Conservation (phyloP, 495 filamentous ascomycete species). For the Darksidea phi region DNA sequence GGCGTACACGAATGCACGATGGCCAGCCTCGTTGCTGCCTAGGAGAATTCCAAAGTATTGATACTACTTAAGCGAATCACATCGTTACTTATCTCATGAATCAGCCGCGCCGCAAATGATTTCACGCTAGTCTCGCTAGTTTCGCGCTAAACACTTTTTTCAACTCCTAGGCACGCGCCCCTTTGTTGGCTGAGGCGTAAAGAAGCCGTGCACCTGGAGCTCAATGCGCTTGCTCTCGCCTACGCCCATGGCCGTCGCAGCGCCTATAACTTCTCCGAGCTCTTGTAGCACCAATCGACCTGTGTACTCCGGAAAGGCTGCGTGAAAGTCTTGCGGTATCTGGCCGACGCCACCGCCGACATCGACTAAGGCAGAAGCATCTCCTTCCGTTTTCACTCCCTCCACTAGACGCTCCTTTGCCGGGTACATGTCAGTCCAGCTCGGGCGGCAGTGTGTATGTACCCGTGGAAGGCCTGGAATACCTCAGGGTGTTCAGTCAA, state of each 20-base stretch:
- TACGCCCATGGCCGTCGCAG: neutral
- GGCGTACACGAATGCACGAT: too few relatives aligned
- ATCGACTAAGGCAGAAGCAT: constrained; percentile 4
- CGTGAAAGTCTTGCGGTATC: constrained; percentile 2
- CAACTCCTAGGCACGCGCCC: constrained; percentile 16
- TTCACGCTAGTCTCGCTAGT: too few relatives aligned
- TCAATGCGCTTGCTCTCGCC: constrained; percentile 3
- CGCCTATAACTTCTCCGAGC: constrained; percentile 1
- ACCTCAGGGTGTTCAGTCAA: constrained; percentile 11
- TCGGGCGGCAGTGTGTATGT: constrained; percentile 3
- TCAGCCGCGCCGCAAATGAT: too few relatives aligned
- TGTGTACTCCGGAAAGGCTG: neutral
- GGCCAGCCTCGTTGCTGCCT: too few relatives aligned
- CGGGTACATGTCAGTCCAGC: constrained; percentile 11
- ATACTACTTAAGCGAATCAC: too few relatives aligned
- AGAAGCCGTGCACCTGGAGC: constrained; percentile 8
- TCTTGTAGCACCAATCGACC: constrained; percentile 9
- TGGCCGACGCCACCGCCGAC: constrained; percentile 6
- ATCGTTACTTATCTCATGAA: too few relatives aligned
- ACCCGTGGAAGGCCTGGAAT: constrained; percentile 10
- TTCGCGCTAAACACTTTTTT: too few relatives aligned
- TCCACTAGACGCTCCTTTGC: neutral
- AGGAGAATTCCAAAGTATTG: too few relatives aligned
- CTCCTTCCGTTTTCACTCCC: neutral
- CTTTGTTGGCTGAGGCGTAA: constrained; percentile 4